Base-by-base conservation (phyloP, 2,329 filamentous ascomycete genomes). In the Xylaria digitata region DNA sequence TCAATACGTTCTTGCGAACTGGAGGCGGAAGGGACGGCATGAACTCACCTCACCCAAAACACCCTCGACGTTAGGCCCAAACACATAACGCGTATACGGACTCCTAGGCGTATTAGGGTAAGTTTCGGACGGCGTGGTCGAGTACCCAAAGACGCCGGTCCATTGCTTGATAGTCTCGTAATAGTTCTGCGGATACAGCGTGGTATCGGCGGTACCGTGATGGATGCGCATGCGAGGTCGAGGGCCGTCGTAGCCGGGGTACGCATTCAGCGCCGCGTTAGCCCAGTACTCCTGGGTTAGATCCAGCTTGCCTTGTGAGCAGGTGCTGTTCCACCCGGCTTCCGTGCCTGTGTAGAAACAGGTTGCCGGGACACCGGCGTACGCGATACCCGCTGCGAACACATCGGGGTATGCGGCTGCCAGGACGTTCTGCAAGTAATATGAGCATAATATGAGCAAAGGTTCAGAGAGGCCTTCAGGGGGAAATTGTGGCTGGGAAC, bases 241-340 rank as follows among this genome's bases (percentile, higher is more conserved):
- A 6, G 67, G 61, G 4, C 78, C 78, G 23, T 54, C 72, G 58
- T 78, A 80, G 0, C 75, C 75, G 1, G 77, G 73, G 66, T 78
- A 78, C 45, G 82, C 81, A 62, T 77, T 77, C 30, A 78, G 75
- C 13, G 82, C 84, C 26, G 81, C 77, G 66, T 81, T 78, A 11
- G 82, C 82, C 85, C 85, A 87, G 60, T 83, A 77, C 67, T 81
- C 75, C 1, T 82, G 79, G 0, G 82, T 82, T 23, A 80, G 78
- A 57, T 76, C 74, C 59, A 80, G 73, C 49, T 83, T 76, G 3
- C 85, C 85, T 30, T 79, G 75, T 0, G 85, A 80, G 75, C 86
- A 89, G 1, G 80, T 80, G 49, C 76, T 80, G 77, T 86, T 87
- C 84, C 86, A 87, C 0, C 78, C 80, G 57, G 79, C 76, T 53